Conservation (phyloP, 805 yeast genomes). For the Lipomyces yamadae region DNA sequence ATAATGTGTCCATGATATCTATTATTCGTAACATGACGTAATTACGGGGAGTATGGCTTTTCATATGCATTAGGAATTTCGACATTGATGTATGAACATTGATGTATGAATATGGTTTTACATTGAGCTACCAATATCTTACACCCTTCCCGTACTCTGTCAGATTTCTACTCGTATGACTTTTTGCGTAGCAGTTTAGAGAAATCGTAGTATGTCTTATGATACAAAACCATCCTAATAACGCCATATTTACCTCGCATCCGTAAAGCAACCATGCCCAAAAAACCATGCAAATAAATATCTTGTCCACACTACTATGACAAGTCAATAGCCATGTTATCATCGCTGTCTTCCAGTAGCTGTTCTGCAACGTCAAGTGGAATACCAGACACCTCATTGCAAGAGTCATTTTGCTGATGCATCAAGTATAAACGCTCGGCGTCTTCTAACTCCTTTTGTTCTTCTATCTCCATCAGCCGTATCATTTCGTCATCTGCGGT, state of each 20-base stretch:
- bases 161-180: too few relatives aligned
- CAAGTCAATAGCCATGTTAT: conserved; percentile 1
- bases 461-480: conserved; percentile 14
- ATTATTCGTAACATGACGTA: background rate
- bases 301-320: background rate
- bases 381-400: background rate
- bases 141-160: background rate
- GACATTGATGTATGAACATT: background rate
- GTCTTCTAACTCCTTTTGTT: background rate
- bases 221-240: background rate
- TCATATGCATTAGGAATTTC: background rate
- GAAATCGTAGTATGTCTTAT: background rate
- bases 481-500: conserved; percentile 17
- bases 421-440: background rate
- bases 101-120: background rate
- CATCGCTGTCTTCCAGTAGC: background rate
- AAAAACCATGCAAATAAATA: background rate
- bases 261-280: background rate
- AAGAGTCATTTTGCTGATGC: background rate
- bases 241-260: background rate
- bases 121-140: background rate
- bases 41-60: background rate
- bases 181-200: too few relatives aligned
- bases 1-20: background rate
- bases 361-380: background rate